Base-by-base conservation (phyloP, 139 green algal species). In the Medakamo hakoo region DNA sequence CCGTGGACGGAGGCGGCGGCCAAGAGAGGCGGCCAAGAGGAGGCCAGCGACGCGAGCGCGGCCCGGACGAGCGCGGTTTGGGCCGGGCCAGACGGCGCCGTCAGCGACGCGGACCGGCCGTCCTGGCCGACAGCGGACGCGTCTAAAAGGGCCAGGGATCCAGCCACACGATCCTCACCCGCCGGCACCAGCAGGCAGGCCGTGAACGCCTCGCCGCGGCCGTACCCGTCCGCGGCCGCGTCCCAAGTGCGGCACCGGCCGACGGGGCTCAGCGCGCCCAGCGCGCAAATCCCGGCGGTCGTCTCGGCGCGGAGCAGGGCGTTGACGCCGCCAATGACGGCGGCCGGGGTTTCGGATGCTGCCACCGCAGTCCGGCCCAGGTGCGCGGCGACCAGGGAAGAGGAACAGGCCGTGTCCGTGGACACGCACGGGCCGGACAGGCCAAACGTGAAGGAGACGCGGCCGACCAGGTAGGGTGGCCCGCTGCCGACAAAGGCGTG, bases 61-160 rank as follows among this genome's bases (percentile, higher is more conserved):
- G 68, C 28, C 3, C 56, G 48, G 25, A 88, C 64, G 9, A 93
- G 73, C 1, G 72, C 64, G 24, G 76, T 66, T 60, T 94, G 87
- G 14, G 75, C 74, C 0, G 81, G 82, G 1, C 86, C 86, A 57
- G 91, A 82, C 0, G 86, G 84, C 1, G 87, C 88, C 1, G 88
- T 95, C 14, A 95, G 68, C 30, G 78, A 78, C 60, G 76, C 87
- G 55, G 80, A 89, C 48, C 87, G 78, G 16, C 88, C 88, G 62
- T 93, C 88, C 73, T 94, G 86, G 68, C 95, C 95, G 14, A 96
- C 84, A 1, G 82, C 72, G 23, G 68, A 80, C 18, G 80, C 78
- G 0, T 60, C 48, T 0, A 93, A 23, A 24, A 86, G 2, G 9
- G 70, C 70, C 30, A 2, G 0, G n/a, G 3, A 4, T 18, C 31